phyloP scores from a whole-genome alignment of 441 rosid genomes.

The Codiaeum variegatum region DNA sequence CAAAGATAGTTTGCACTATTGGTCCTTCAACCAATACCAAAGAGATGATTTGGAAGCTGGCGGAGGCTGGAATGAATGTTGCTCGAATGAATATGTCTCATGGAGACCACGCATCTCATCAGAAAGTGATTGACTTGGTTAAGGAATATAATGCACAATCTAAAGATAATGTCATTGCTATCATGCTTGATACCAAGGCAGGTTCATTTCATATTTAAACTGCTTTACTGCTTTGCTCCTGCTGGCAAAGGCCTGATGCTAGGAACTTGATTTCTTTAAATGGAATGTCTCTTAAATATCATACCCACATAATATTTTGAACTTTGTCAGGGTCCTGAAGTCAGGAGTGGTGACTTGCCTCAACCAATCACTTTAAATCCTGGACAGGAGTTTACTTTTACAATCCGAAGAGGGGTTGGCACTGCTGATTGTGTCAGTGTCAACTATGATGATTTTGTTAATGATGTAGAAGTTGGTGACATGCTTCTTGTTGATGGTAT shows the following conservation, averaged over 20 bases:
- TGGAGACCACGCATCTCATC: conserved; percentile 94
- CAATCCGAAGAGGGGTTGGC: conserved; percentile 84
- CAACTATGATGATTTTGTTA: conserved; percentile 94
- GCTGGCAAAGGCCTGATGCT: not conserved
- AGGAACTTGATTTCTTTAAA: not conserved
- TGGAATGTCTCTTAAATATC: not conserved
- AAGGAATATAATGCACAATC: conserved; percentile 90
- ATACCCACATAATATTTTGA: not conserved
- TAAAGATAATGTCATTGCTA: conserved; percentile 86
- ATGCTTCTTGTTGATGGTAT: conserved; percentile 99
- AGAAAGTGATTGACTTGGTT: conserved; percentile 90
- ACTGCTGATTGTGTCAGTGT: conserved; percentile 82
- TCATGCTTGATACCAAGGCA: conserved; percentile 97
- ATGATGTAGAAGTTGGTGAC: conserved; percentile 87
- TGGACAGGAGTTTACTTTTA: conserved; percentile 95
- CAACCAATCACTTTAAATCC: conserved; percentile 62
- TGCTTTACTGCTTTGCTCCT: not conserved
- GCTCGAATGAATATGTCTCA: conserved; percentile 97
- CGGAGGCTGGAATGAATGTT: conserved; percentile 97
- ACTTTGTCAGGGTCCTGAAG: conserved; percentile 83
- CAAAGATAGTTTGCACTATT: conserved; percentile 91
- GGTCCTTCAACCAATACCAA: conserved; percentile 87
- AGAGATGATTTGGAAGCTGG: conserved; percentile 42
- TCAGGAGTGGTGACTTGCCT: conserved; percentile 97
- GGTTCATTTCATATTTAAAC: conserved; percentile 18